phyloP scores from a whole-genome alignment of 2,329 filamentous ascomycete species.

The Karstenula rhodostoma region DNA sequence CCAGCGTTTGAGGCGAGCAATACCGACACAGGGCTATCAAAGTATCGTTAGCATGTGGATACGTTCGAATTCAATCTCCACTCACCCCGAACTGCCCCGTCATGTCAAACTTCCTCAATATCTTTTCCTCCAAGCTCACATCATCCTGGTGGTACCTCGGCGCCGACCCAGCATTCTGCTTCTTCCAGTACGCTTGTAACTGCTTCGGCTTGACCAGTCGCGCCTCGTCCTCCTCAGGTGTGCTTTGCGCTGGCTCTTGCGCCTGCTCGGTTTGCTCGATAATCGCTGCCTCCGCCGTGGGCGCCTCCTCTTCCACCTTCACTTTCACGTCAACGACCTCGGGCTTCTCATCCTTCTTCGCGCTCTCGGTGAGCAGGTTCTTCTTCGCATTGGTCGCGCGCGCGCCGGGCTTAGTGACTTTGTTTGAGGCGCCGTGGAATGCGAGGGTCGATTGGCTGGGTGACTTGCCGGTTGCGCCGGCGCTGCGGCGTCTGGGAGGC shows the following conservation, averaged over 20 bases:
- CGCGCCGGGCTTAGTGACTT: conserved; percentile 65
- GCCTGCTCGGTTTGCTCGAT: conserved; percentile 49
- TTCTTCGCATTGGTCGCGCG: conserved; percentile 49
- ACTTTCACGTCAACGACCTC: conserved; percentile 26
- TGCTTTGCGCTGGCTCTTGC: conserved; percentile 31
- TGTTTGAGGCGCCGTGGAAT: conserved; percentile 64
- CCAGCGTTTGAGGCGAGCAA: conserved; percentile 84
- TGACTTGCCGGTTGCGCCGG: conserved; percentile 54
- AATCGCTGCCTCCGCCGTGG: conserved; percentile 50
- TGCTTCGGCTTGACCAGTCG: conserved; percentile 71
- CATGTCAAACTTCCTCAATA: conserved; percentile 90
- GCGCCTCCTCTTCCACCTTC: conserved; percentile 31
- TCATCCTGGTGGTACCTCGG: conserved; percentile 80
- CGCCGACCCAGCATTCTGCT: conserved; percentile 73
- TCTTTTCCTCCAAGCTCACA: conserved; percentile 78
- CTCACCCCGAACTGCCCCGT: conserved; percentile 90
- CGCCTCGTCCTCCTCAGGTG: conserved; percentile 63
- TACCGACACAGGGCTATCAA: conserved; percentile 85
- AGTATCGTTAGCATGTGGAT: conserved; percentile 33
- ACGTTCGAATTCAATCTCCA: neutral
- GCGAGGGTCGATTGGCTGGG: conserved; percentile 68
- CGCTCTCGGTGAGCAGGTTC: conserved; percentile 46
- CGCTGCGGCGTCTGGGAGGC: conserved; percentile 55
- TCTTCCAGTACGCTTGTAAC: conserved; percentile 79
- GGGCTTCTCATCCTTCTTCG: conserved; percentile 37